phyloP scores from a whole-genome alignment of 805 yeast genomes.

The Candida easanensis region DNA sequence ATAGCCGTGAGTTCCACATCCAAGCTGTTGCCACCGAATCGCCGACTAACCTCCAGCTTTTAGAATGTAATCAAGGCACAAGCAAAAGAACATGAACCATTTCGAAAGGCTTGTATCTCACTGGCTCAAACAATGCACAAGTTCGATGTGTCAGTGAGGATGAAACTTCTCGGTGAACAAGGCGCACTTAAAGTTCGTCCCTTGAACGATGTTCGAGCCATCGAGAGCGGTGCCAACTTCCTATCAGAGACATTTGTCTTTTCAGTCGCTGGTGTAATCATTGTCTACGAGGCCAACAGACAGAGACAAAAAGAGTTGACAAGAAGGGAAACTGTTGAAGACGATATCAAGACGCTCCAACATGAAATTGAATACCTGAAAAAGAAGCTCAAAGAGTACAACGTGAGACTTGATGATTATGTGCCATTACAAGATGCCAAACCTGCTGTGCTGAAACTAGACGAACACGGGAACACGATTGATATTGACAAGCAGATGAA shows the following conservation, averaged over 20 bases:
- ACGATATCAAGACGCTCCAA: slow-evolving; percentile 68
- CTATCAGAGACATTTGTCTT: slow-evolving; percentile 76
- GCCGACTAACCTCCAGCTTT: background rate
- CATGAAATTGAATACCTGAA: slow-evolving; percentile 63
- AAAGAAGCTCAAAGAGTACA: slow-evolving; percentile 42
- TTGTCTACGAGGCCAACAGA: slow-evolving; percentile 68
- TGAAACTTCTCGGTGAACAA: slow-evolving; percentile 41
- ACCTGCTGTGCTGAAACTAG: slow-evolving; percentile 43
- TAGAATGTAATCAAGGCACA: slow-evolving; percentile 62
- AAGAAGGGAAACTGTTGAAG: slow-evolving; percentile 64
- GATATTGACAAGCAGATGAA: slow-evolving; percentile 11
- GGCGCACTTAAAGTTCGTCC: slow-evolving; percentile 57
- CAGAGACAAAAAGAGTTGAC: slow-evolving; percentile 60
- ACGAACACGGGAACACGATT: slow-evolving; percentile 21
- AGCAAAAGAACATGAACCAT: slow-evolving; percentile 68
- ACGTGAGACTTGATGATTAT: slow-evolving; percentile 46
- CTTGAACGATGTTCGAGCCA: slow-evolving; percentile 75
- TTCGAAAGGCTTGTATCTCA: slow-evolving; percentile 58
- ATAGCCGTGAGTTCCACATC: slow-evolving; percentile 41
- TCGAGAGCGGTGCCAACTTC: slow-evolving; percentile 78
- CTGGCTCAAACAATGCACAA: slow-evolving; percentile 73
- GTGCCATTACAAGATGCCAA: slow-evolving; percentile 43
- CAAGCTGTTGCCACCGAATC: background rate
- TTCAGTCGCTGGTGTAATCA: slow-evolving; percentile 74
- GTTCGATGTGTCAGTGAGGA: slow-evolving; percentile 60